Base-by-base conservation (phyloP, 352 stramenopile genomes). In the Pythium oligandrum region DNA sequence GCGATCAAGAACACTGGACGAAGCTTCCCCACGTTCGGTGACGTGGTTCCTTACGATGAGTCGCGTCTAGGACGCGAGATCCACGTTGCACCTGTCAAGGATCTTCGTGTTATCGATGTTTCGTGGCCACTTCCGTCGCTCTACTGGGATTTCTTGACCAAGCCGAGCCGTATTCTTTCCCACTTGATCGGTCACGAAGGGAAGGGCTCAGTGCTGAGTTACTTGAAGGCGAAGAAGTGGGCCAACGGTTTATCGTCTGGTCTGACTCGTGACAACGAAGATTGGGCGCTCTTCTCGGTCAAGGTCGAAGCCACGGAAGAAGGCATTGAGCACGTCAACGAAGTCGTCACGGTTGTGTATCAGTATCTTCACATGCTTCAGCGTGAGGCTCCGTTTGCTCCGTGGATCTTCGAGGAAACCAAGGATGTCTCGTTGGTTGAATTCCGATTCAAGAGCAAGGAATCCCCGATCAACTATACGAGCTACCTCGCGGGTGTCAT, bases 151-250 rank as follows among this genome's bases (percentile, higher is more conserved):
- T 89, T 76, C 51, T 39, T 81, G 53, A 80, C 73, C n/a, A 89
- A 86, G 48, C 78, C 78, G 0, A 87, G 75, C 51, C 86, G 86
- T 51, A 95, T 97, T 59, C 67, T 98, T 36, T 83, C 79, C 33
- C 91, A 98, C 63, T 70, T 98, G 12, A 69, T 98, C 34, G 96
- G 96, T 0, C 93, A 98, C 63, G 96, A 99, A 83, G 93, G 88
- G 17, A 67, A 67, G 0, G 90, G 89, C 9, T 98, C 93, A 1
- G 77, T 99, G 44, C 54, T 99, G 32, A 96, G 87, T 34, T 93
- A 91, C 57, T 64, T 98, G 35, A 98, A 98, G 64, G 50, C 62
- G 4, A 65, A 84, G 33, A 80, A 89, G 50, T 89, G 77, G 77
- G 79, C 75, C 2, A 74, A 94, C 75, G 71, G 85, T 45, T 63